Evolutionary conservation across 1,139 yeast genomes (phyloP), one percentile per base, ranked within the genome.

Genomic region (Taphrina betulina): DNA sequence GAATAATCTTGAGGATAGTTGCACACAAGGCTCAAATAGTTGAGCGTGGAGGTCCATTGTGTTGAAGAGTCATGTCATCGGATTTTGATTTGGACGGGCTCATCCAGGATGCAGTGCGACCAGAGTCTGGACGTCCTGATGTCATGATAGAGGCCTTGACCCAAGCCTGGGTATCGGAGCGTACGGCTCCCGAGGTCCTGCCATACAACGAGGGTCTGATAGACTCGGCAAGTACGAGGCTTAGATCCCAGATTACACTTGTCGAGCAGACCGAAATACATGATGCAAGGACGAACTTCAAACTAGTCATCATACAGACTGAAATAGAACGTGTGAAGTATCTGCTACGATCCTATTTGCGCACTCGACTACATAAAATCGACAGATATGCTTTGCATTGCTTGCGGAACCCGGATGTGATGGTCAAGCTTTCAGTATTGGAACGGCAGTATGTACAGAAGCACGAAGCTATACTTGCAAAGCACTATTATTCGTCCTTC

Each of bases 261-360:
- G 34, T 55, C 19, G 57, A 58, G 33, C 28, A 33, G n/a, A 23
- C 46, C 10, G 53, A 33, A 17, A 51, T 35, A n/a, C 29, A 31
- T 12, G 55, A 52, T 10, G 46, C 23, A 19, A 33, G 44, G 17
- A 48, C 53, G 5, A 41, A 35, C 28, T 72, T 92, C 57, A 84
- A 85, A 60, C 73, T 90, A 41, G 80, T 92, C 75, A 78, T 94
- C 17, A 82, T 90, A 61, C 98, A 92, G 67, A 85, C 95, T 2
- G 98, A 92, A 65, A 76, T 92, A 24, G 98, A 92, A 65, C 73
- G 98, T 58, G 78, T 88, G 48, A 88, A 85, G 64, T 92, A 83
- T 67, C 71, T 92, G 41, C 75, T 90, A 17, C 74, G 97, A 57
- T 78, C 89, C 23, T 90, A 88, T 67, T 74, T 90, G 34, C 76